A percentile compares a stretch with the other conserved stretches of the same genome.
phyloP scores from a whole-genome alignment of 495 filamentous ascomycete genomes.

The Hypoxylon fragiforme region DNA sequence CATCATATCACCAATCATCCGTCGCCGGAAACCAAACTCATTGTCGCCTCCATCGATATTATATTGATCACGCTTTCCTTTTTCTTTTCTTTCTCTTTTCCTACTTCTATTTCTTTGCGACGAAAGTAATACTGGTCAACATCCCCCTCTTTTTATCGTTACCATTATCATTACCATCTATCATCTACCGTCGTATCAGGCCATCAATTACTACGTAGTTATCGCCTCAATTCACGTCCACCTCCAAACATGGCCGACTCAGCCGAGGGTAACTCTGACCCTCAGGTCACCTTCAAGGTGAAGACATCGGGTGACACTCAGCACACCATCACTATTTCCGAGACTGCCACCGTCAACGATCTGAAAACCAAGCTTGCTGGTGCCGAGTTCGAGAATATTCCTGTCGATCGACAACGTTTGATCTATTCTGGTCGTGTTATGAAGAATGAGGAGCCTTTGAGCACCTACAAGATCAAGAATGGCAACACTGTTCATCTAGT shows the following conservation, averaged over 20 bases:
- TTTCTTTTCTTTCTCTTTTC: no score
- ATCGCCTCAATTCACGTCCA: slow-evolving; percentile 16
- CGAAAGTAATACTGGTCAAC: no score
- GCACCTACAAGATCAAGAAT: slow-evolving; percentile 89
- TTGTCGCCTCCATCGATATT: no score
- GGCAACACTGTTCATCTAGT: slow-evolving; percentile 97
- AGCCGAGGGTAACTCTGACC: slow-evolving; percentile 51
- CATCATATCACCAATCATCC: no score
- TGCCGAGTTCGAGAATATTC: slow-evolving; percentile 78
- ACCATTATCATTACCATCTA: no score
- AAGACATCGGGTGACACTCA: slow-evolving; percentile 87
- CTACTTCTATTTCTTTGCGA: no score
- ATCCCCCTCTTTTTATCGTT: no score
- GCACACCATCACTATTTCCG: slow-evolving; percentile 76
- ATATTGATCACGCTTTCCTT: no score
- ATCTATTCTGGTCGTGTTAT: slow-evolving; percentile 97
- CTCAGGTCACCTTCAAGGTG: slow-evolving; percentile 85
- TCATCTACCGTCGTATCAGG: no score
- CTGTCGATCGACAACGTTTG: slow-evolving; percentile 83
- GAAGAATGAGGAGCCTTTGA: slow-evolving; percentile 86
- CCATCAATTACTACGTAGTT: neutral
- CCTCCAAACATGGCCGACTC: slow-evolving; percentile 56
- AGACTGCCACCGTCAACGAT: slow-evolving; percentile 76
- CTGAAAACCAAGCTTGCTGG: slow-evolving; percentile 86
- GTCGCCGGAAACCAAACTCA: no score